Percentiles rank a stretch among this genome's conserved stretches.
These are phyloP conservation scores for Oenanthe sinensis DNA, from an alignment of 129 eudicot species.

Conservation along the genomic window DNA sequence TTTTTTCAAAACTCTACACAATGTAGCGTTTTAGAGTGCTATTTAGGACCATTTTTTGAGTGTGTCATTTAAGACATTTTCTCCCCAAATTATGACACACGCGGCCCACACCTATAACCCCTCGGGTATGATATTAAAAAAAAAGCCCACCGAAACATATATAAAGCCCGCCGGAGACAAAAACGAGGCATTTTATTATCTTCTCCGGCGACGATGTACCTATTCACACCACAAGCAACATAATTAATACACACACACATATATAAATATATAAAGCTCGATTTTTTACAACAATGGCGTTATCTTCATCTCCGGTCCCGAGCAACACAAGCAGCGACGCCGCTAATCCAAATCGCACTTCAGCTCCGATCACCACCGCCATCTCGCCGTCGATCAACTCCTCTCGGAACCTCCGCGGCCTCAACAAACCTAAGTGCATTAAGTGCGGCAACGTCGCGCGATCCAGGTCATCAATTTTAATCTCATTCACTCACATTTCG, in stretches of 20 bases:
- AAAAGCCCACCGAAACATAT: not conserved
- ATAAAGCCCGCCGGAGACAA: not conserved
- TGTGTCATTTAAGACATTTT: too few relatives aligned
- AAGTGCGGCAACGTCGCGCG: constrained; percentile 98
- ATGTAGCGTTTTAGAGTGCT: too few relatives aligned
- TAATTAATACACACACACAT: not conserved
- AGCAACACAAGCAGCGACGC: not conserved
- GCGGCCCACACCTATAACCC: too few relatives aligned
- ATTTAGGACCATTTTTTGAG: too few relatives aligned
- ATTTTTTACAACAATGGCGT: not conserved
- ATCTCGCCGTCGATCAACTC: constrained; percentile 23
- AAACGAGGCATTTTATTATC: not conserved
- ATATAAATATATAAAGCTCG: not conserved
- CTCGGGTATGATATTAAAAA: too few relatives aligned
- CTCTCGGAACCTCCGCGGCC: constrained; percentile 68
- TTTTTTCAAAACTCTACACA: too few relatives aligned
- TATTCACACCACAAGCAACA: not conserved
- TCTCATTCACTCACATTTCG: not conserved
- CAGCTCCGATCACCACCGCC: constrained; percentile 18
- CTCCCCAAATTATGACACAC: too few relatives aligned
- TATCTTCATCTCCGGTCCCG: not conserved
- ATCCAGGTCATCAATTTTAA: constrained; percentile 44
- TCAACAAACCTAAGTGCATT: constrained; percentile 89
- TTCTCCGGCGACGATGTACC: not conserved
- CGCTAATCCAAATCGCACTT: not conserved